Conservation (phyloP, 768 basidiomycete species). For the Amanita exitialis region DNA sequence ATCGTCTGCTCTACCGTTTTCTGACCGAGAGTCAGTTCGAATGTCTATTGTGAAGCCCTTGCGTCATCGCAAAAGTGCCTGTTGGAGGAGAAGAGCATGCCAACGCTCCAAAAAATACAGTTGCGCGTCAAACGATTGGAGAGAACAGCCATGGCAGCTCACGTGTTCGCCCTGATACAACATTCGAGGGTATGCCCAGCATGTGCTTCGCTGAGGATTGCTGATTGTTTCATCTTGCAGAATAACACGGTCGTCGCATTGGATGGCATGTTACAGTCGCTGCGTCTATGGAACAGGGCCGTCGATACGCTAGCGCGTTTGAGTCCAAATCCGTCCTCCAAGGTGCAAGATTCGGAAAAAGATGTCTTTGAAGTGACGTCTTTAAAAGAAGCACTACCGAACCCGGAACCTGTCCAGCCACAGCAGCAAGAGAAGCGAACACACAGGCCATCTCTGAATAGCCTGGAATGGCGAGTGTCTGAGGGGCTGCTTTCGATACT, state of each 20-base stretch:
- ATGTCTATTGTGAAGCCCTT: conserved; percentile 52
- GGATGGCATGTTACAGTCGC: conserved; percentile 51
- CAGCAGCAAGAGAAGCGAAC: conserved; percentile 11
- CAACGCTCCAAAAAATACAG: conserved; percentile 49
- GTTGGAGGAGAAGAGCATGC: conserved; percentile 33
- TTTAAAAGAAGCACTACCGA: conserved; percentile 31
- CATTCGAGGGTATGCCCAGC: conserved; percentile 40
- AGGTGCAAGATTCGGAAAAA: conserved; percentile 21
- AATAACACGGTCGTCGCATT: conserved; percentile 51
- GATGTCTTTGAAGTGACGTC: conserved; percentile 53
- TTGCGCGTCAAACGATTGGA: conserved; percentile 51
- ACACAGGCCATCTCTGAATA: conserved; percentile 20
- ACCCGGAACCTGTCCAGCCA: conserved; percentile 11
- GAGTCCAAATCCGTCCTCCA: conserved; percentile 16
- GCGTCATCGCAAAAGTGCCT: conserved; percentile 30
- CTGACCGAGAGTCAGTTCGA: conserved; percentile 24
- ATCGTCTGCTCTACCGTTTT: background rate
- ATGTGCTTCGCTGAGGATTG: background rate
- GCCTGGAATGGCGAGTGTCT: conserved; percentile 62
- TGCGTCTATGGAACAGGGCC: conserved; percentile 77
- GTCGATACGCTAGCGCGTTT: conserved; percentile 58
- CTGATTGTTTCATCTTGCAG: conserved; percentile 21
- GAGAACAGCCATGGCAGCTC: conserved; percentile 62
- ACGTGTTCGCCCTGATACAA: conserved; percentile 61
- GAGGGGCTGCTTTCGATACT: conserved; percentile 60